Evolutionary conservation across 2,329 filamentous ascomycete species (phyloP).

Genomic region (Aspergillus costaricaensis): DNA sequence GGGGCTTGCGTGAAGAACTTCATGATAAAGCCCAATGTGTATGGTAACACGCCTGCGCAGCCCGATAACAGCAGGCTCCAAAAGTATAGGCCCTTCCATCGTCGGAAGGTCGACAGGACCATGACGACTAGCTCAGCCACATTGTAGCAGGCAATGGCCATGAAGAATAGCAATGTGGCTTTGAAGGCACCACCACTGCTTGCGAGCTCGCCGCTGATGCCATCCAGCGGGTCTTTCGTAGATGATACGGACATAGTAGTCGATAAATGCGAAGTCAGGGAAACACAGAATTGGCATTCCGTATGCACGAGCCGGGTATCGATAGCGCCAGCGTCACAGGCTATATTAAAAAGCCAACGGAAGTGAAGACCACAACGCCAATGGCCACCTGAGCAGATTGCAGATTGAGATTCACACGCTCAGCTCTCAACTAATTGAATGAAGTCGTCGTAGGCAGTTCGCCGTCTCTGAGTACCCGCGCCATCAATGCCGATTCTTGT

Average conservation of each 20-base stretch:
- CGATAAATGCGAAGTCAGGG: neutral
- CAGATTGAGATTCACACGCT: neutral
- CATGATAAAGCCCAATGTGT: conserved; percentile 47
- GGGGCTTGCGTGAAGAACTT: conserved; percentile 39
- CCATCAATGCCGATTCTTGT: neutral
- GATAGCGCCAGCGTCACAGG: neutral
- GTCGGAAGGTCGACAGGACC: conserved; percentile 43
- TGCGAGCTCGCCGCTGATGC: conserved; percentile 34
- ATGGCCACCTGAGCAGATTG: neutral
- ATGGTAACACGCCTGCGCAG: conserved; percentile 39
- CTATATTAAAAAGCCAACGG: neutral
- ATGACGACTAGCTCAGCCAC: conserved; percentile 47
- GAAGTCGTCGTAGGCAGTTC: neutral
- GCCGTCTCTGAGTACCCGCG: neutral
- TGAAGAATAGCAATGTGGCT: conserved; percentile 33
- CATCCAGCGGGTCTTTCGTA: conserved; percentile 28
- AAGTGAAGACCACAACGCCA: neutral
- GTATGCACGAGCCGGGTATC: neutral
- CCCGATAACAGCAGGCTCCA: conserved; percentile 43
- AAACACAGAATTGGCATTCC: neutral
- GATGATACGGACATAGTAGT: conserved; percentile 8
- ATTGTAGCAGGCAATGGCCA: conserved; percentile 50
- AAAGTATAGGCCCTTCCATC: conserved; percentile 46
- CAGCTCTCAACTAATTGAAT: neutral
- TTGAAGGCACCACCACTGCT: conserved; percentile 24